Evolutionary conservation across 129 eudicot genomes (phyloP).

Genomic region (Sambucus nigra): DNA sequence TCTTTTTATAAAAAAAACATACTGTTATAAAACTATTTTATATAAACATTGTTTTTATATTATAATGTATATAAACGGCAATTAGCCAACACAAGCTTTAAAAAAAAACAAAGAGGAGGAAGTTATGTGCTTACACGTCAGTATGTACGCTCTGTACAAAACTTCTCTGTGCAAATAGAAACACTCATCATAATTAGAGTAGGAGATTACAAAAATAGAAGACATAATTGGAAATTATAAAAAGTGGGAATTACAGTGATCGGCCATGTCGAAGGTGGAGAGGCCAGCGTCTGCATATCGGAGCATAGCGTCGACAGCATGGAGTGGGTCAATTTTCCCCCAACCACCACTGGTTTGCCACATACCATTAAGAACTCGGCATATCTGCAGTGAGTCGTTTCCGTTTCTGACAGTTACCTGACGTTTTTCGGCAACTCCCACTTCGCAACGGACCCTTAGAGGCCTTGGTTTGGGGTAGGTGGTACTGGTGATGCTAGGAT

Average conservation of each 20-base stretch:
- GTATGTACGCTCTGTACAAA: too few relatives aligned
- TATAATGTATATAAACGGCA: too few relatives aligned
- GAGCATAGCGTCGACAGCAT: constrained; percentile 91
- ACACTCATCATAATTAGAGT: too few relatives aligned
- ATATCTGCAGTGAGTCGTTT: constrained; percentile 70
- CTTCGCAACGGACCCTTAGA: constrained; percentile 32
- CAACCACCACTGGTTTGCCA: constrained; percentile 99
- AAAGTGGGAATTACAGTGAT: constrained; percentile 40
- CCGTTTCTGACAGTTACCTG: constrained; percentile 56
- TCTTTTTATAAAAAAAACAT: too few relatives aligned
- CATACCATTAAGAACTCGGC: constrained; percentile 94
- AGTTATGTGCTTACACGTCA: too few relatives aligned
- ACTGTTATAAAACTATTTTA: too few relatives aligned
- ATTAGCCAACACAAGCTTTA: too few relatives aligned
- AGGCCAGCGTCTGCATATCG: constrained; percentile 81
- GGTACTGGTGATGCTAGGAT: neutral
- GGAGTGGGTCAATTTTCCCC: constrained; percentile 84
- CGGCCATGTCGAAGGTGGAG: constrained; percentile 95
- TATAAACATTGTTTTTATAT: too few relatives aligned
- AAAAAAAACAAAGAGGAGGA: too few relatives aligned
- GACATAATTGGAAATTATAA: too few relatives aligned
- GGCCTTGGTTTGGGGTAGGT: neutral
- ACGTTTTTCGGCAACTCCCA: constrained; percentile 29
- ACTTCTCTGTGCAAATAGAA: too few relatives aligned
- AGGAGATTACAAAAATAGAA: too few relatives aligned